Conservation (phyloP, 2,329 filamentous ascomycete species). For the Ambrosiella beaveri region DNA sequence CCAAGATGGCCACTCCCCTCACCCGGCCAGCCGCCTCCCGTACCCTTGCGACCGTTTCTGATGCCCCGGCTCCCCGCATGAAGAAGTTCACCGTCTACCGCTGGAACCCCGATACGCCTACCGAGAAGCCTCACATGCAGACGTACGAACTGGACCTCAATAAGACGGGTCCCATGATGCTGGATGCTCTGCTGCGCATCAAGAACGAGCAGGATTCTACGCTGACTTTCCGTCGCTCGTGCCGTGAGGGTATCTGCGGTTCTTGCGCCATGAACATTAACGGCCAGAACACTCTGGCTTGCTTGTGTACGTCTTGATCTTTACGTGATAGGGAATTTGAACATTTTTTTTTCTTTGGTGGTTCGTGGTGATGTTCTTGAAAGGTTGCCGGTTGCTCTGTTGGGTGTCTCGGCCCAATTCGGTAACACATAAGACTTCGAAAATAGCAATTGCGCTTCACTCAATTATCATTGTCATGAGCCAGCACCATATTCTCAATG, state of each 20-base stretch:
- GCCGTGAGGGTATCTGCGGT: conserved; percentile 94
- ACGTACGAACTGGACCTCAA: conserved; percentile 88
- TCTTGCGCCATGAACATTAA: conserved; percentile 99
- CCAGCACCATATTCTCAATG: neutral
- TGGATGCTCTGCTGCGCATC: conserved; percentile 91
- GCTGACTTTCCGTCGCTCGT: conserved; percentile 86
- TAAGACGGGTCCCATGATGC: conserved; percentile 97
- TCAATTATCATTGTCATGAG: neutral
- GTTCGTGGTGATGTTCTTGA: neutral
- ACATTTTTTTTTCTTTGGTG: neutral
- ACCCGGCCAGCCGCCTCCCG: conserved; percentile 28
- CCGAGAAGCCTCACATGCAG: conserved; percentile 90
- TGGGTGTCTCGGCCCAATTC: conserved; percentile 2
- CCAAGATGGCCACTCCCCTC: conserved; percentile 24
- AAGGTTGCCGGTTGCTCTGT: neutral
- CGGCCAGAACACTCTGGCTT: conserved; percentile 92
- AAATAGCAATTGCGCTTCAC: conserved; percentile 1
- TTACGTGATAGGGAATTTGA: neutral
- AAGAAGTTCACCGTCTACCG: conserved; percentile 99
- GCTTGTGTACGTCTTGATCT: conserved; percentile 57
- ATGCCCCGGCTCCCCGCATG: conserved; percentile 47
- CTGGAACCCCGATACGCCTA: conserved; percentile 89
- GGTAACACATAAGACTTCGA: conserved; percentile 4
- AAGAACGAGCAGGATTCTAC: conserved; percentile 99
- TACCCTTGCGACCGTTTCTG: conserved; percentile 37